Conservation (phyloP, 148 eudicot genomes). For the Beta vulgaris region DNA sequence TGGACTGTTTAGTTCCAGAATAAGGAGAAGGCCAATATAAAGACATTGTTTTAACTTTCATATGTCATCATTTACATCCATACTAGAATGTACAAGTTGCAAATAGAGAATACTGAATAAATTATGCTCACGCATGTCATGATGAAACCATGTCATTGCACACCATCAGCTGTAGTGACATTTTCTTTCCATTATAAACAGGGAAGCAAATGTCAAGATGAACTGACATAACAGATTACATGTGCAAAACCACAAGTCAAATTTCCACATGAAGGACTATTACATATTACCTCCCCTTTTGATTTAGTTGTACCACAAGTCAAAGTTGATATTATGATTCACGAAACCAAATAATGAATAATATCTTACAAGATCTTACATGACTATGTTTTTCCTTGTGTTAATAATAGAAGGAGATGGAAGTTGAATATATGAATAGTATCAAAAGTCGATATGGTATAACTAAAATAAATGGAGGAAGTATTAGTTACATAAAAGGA, state of each 20-base stretch:
- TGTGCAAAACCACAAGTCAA: neutral
- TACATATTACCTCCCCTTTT: too few species aligned
- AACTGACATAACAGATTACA: neutral
- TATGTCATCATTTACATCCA: neutral
- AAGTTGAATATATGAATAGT: too few species aligned
- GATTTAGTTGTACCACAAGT: too few species aligned
- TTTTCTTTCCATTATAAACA: neutral
- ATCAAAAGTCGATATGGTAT: too few species aligned
- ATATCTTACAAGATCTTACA: too few species aligned
- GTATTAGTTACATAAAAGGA: neutral
- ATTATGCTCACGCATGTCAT: neutral
- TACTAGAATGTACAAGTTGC: neutral
- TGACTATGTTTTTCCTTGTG: too few species aligned
- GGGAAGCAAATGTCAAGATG: neutral
- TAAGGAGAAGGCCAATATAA: neutral
- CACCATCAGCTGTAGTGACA: neutral
- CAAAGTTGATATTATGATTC: too few species aligned
- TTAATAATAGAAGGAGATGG: too few species aligned
- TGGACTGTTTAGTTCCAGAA: neutral
- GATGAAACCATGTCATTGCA: conserved; percentile 7
- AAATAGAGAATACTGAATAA: neutral
- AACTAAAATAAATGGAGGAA: too few species aligned
- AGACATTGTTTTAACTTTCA: neutral
- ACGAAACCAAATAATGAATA: too few species aligned
- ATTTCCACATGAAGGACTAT: too few species aligned